Evolutionary conservation across 345 rosid species (phyloP).

Genomic region (Clausena lansium): DNA sequence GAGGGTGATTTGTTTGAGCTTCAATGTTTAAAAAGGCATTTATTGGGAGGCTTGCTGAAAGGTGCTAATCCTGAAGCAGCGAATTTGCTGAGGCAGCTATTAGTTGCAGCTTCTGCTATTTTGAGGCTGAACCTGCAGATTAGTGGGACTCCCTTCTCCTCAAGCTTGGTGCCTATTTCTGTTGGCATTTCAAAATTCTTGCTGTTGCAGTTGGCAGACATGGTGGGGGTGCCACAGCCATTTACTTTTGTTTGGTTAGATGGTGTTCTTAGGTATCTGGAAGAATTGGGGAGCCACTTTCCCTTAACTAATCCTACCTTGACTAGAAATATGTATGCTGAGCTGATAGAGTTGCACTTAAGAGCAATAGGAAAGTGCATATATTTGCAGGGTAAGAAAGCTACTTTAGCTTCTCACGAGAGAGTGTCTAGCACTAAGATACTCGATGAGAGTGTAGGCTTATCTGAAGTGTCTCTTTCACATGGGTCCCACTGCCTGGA

Average conservation of each 20-base stretch:
- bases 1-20: conserved; percentile 32
- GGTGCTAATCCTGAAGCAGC: conserved; percentile 59
- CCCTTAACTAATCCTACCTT: conserved; percentile 39
- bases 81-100: conserved; percentile 66
- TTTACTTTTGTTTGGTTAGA: conserved; percentile 73
- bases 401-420: conserved; percentile 71
- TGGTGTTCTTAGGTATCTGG: conserved; percentile 71
- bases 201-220: conserved; percentile 54
- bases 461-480: conserved; percentile 35
- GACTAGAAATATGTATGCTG: conserved; percentile 43
- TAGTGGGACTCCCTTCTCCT: conserved; percentile 31
- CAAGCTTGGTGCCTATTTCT: conserved; percentile 43
- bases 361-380: conserved; percentile 82
- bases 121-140: conserved; percentile 60
- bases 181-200: conserved; percentile 48
- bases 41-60: conserved; percentile 49
- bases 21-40: conserved; percentile 31
- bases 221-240: conserved; percentile 39
- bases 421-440: conserved; percentile 58
- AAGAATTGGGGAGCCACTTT: conserved; percentile 69
- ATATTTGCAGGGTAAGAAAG: conserved; percentile 73
- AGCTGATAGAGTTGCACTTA: conserved; percentile 65
- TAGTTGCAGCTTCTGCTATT: conserved; percentile 67
- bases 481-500: conserved; percentile 41
- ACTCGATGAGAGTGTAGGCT: conserved; percentile 30